phyloP scores from a whole-genome alignment of 1,284 basidiomycete species.

The Moniliophthora roreri region DNA sequence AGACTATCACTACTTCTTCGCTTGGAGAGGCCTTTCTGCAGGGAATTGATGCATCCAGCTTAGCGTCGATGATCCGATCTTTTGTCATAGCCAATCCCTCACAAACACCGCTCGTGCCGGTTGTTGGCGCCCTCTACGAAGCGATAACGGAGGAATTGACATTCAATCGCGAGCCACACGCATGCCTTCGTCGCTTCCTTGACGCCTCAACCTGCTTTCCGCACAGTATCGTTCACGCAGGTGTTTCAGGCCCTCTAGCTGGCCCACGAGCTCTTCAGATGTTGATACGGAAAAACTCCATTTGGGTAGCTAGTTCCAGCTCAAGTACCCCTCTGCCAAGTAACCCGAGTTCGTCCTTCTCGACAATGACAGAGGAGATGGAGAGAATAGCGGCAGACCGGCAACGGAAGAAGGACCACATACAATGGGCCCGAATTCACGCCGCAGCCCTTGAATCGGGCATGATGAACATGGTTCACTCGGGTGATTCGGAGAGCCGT shows the following conservation, averaged over 20 bases:
- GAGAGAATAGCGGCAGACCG: conserved; percentile 56
- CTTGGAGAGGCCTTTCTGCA: conserved; percentile 49
- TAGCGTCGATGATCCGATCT: conserved; percentile 50
- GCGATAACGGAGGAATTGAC: conserved; percentile 37
- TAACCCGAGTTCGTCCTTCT: conserved; percentile 21
- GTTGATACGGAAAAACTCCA: conserved; percentile 51
- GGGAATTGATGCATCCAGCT: conserved; percentile 41
- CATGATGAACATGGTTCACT: conserved; percentile 35
- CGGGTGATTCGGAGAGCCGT: too few species aligned
- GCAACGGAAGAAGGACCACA: conserved; percentile 55
- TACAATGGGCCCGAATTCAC: conserved; percentile 63
- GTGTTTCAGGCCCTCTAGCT: conserved; percentile 47
- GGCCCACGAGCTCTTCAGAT: conserved; percentile 54
- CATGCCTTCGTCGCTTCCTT: conserved; percentile 44
- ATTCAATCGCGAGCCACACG: conserved; percentile 37
- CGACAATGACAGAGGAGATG: conserved; percentile 53
- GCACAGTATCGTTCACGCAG: conserved; percentile 45
- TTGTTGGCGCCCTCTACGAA: conserved; percentile 51
- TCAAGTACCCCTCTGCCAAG: too few species aligned
- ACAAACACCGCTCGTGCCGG: conserved; percentile 43
- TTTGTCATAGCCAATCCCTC: conserved; percentile 45
- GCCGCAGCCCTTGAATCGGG: conserved; percentile 56
- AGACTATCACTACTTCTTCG: conserved; percentile 35
- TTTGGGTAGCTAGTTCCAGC: too few species aligned
- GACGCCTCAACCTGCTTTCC: conserved; percentile 51